phyloP scores from a whole-genome alignment of 1,284 basidiomycete genomes.

The Ceratobasidium sp. region DNA sequence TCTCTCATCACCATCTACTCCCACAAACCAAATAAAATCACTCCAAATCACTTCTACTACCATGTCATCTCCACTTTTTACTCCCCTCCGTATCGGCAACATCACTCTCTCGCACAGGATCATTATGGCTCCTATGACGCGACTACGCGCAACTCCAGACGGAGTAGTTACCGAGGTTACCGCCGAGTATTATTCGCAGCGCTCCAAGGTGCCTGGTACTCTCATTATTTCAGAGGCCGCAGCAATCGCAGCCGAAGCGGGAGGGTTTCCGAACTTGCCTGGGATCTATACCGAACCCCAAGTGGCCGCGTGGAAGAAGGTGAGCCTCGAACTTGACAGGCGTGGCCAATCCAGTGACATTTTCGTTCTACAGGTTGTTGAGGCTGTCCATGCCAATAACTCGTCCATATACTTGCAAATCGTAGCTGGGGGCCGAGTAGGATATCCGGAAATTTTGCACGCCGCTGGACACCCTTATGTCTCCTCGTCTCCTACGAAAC shows the following conservation, averaged over 20 bases:
- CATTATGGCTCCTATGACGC: slow-evolving; percentile 59
- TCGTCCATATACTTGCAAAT: slow-evolving; percentile 50
- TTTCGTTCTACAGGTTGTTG: slow-evolving; percentile 41
- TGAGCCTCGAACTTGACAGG: slow-evolving; percentile 23
- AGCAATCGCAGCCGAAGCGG: too few species aligned
- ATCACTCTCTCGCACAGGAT: slow-evolving; percentile 55
- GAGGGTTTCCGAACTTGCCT: slow-evolving; percentile 41
- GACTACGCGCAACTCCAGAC: slow-evolving; percentile 50
- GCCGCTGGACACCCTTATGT: slow-evolving; percentile 43
- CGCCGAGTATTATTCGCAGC: too few species aligned
- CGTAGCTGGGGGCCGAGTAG: slow-evolving; percentile 50
- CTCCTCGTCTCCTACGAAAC: slow-evolving; percentile 45
- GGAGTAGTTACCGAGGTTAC: too few species aligned
- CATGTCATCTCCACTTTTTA: slow-evolving; percentile 52
- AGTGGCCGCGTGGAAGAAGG: slow-evolving; percentile 45
- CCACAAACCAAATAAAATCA: too few species aligned
- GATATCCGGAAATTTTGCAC: slow-evolving; percentile 40
- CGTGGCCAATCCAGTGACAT: neutral
- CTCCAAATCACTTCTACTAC: too few species aligned
- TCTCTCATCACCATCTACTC: too few species aligned
- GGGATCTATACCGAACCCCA: slow-evolving; percentile 45
- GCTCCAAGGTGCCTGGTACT: too few species aligned
- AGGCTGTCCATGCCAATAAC: slow-evolving; percentile 50
- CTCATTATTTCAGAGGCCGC: too few species aligned
- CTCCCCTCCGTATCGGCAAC: slow-evolving; percentile 54